Evolutionary conservation across 305 asterid species (phyloP).

Genomic region (Withania somnifera): DNA sequence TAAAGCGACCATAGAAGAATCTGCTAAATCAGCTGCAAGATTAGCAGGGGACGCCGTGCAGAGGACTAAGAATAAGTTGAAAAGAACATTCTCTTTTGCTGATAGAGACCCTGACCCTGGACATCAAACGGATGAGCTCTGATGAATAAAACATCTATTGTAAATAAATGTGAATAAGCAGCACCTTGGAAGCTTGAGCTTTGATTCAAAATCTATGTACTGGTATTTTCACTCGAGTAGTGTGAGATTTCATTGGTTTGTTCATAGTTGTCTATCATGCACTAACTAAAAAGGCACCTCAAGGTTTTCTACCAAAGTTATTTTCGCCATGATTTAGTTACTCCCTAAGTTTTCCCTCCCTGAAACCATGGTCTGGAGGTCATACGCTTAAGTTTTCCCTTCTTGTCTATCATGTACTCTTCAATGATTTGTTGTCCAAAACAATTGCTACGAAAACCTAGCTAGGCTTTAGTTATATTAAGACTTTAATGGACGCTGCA

Average conservation of each 20-base stretch:
- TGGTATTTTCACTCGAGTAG: background rate
- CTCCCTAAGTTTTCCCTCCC: too few relatives aligned
- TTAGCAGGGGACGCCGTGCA: slow-evolving; percentile 6
- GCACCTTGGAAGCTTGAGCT: background rate
- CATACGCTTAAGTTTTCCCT: too few relatives aligned
- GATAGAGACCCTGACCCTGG: background rate
- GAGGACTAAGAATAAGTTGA: slow-evolving; percentile 1
- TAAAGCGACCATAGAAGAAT: slow-evolving; percentile 1
- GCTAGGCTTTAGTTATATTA: background rate
- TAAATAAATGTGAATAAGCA: background rate
- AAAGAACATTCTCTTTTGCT: background rate
- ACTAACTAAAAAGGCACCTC: too few relatives aligned
- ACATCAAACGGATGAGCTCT: background rate
- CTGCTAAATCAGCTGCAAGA: slow-evolving; percentile 14
- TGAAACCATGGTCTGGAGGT: too few relatives aligned
- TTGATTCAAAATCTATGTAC: background rate
- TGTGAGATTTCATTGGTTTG: background rate
- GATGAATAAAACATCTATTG: background rate
- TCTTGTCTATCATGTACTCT: background rate
- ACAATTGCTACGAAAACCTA: background rate
- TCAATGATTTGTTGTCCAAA: background rate
- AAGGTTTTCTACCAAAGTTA: too few relatives aligned
- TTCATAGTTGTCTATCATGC: background rate
- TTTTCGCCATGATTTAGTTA: too few relatives aligned
- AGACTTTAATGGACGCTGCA: background rate